Conservation (phyloP, 768 basidiomycete species). For the Collybiopsis luxurians region DNA sequence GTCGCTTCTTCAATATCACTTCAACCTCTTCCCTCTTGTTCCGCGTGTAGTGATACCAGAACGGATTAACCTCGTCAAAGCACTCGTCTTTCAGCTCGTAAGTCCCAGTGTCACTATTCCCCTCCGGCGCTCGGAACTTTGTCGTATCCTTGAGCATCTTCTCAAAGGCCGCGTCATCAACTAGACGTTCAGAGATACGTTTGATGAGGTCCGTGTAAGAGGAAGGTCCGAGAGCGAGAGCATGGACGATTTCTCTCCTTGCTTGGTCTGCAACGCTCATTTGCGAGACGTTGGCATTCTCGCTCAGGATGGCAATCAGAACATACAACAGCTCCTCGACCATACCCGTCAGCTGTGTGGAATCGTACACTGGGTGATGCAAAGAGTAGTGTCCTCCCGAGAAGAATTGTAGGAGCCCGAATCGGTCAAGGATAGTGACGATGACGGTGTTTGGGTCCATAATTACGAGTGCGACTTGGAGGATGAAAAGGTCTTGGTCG, state of each 20-base stretch:
- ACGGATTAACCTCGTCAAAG: slow-evolving; percentile 89
- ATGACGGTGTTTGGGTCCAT: slow-evolving; percentile 78
- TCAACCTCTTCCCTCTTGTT: slow-evolving; percentile 94
- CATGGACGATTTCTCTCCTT: slow-evolving; percentile 85
- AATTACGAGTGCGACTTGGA: slow-evolving; percentile 81
- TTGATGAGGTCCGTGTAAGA: slow-evolving; percentile 91
- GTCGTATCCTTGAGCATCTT: slow-evolving; percentile 76
- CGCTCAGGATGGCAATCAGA: slow-evolving; percentile 82
- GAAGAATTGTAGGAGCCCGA: slow-evolving; percentile 80
- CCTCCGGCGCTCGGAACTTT: slow-evolving; percentile 78
- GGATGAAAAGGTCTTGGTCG: slow-evolving; percentile 90
- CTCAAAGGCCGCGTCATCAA: slow-evolving; percentile 83
- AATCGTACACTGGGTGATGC: slow-evolving; percentile 63
- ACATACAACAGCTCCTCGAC: slow-evolving; percentile 90
- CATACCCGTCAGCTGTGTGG: slow-evolving; percentile 73
- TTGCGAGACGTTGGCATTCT: slow-evolving; percentile 70
- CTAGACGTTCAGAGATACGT: slow-evolving; percentile 84
- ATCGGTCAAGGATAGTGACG: slow-evolving; percentile 87
- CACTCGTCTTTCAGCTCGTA: slow-evolving; percentile 85
- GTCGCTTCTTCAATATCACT: slow-evolving; percentile 60
- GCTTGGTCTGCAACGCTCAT: slow-evolving; percentile 64
- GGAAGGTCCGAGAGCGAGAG: slow-evolving; percentile 83
- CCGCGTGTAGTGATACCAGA: slow-evolving; percentile 93
- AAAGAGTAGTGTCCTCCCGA: slow-evolving; percentile 42
- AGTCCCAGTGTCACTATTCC: slow-evolving; percentile 72